Evolutionary conservation across 2,329 filamentous ascomycete genomes (phyloP).

Genomic region (Neophaeococcomyces mojaviensis): DNA sequence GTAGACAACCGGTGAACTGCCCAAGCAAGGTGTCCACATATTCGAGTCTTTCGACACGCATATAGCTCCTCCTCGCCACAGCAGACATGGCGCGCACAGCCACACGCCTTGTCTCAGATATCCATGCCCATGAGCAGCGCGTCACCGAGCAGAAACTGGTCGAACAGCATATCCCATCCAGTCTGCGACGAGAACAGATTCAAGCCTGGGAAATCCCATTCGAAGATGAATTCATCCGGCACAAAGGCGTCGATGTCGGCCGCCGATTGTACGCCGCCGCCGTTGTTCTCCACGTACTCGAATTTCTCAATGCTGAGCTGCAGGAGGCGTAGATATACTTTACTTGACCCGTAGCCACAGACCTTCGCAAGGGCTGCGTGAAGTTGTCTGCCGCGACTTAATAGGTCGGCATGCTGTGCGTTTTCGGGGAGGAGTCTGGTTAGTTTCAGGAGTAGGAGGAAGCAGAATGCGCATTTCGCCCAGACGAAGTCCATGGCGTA

Average conservation of each 20-base stretch:
- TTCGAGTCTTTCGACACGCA: no score
- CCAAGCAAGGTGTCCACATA: no score
- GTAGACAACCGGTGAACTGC: no score
- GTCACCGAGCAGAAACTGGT: constrained; percentile 33
- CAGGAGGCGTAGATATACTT: constrained; percentile 45
- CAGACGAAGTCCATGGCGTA: constrained; percentile 53
- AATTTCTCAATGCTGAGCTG: constrained; percentile 46
- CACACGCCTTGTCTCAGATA: no score
- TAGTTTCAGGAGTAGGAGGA: constrained; percentile 47
- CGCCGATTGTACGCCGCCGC: constrained; percentile 35
- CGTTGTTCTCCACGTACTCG: constrained; percentile 4
- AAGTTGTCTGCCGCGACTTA: constrained; percentile 38
- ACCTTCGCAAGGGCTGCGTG: constrained; percentile 36
- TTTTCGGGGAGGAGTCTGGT: constrained; percentile 40
- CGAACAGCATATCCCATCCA: constrained; percentile 42
- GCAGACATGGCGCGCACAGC: no score
- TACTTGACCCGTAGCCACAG: constrained; percentile 34
- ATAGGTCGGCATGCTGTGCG: constrained; percentile 32
- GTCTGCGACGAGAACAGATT: constrained; percentile 45
- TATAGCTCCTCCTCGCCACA: no score
- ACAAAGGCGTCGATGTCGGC: constrained; percentile 46
- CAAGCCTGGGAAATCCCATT: constrained; percentile 51
- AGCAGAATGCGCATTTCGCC: constrained; percentile 53
- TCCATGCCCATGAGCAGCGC: constrained; percentile 2
- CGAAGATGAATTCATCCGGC: constrained; percentile 49